A percentile compares a stretch with the other conserved stretches of the same genome.
Conservation (phyloP, 129 eudicot genomes). For the Tanacetum coccineum region DNA sequence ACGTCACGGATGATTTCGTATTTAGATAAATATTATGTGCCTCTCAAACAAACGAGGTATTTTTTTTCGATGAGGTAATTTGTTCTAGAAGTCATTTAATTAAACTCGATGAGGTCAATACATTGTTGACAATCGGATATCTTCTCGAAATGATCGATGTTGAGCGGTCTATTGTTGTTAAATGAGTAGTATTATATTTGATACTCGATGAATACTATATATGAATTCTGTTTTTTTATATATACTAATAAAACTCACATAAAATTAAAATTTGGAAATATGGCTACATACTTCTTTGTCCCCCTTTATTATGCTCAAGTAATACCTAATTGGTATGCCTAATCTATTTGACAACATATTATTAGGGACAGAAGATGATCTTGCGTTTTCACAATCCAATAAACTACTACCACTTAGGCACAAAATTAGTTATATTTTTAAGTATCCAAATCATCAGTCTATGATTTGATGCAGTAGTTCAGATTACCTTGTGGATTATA, state of each 20-base stretch:
- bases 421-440: too few relatives aligned
- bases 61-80: not conserved
- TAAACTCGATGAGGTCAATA: conserved; percentile 1
- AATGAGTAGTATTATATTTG: conserved; percentile 2
- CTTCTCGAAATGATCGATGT: conserved; percentile 1
- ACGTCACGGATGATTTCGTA: not conserved
- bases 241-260: not conserved
- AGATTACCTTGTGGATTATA: too few relatives aligned
- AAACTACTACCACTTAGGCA: too few relatives aligned
- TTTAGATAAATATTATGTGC: not conserved
- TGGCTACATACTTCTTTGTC: not conserved
- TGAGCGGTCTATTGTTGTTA: conserved; percentile 2
- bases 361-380: too few relatives aligned
- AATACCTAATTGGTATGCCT: too few relatives aligned
- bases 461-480: too few relatives aligned
- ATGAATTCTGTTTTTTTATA: not conserved
- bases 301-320: too few relatives aligned
- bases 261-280: not conserved
- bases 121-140: not conserved
- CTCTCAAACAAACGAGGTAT: not conserved
- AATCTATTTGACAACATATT: too few relatives aligned
- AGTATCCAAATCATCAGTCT: too few relatives aligned
- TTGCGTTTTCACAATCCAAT: too few relatives aligned
- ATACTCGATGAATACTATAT: conserved; percentile 2
- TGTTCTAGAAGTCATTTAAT: conserved; percentile 4